These are phyloP conservation scores for Yamadazyma blattariae DNA, from an alignment of 1,139 yeast genomes.

Conservation along the genomic window DNA sequence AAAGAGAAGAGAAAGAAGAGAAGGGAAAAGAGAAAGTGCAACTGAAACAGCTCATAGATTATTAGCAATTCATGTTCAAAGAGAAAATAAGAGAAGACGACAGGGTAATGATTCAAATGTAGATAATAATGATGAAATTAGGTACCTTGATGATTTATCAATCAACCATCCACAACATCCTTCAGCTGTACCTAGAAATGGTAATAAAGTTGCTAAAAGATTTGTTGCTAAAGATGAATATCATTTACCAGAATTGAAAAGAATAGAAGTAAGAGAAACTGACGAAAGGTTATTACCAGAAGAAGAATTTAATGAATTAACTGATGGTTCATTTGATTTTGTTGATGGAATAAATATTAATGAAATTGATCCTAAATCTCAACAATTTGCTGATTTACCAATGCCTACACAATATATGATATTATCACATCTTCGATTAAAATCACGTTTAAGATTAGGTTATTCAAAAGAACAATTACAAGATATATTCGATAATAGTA, in stretches of 20 bases:
- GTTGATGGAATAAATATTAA: conserved; percentile 72
- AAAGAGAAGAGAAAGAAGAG: conserved; percentile 67
- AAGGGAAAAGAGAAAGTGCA: conserved; percentile 71
- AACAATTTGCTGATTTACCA: conserved; percentile 65
- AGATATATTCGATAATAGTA: conserved; percentile 72
- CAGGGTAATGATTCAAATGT: too few relatives aligned
- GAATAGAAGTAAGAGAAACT: conserved; percentile 32
- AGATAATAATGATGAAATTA: conserved; percentile 14
- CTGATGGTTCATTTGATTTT: conserved; percentile 60
- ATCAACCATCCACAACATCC: conserved; percentile 17
- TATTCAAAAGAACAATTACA: conserved; percentile 84
- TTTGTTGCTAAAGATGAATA: conserved; percentile 67
- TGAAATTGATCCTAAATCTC: conserved; percentile 65
- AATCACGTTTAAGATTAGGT: conserved; percentile 94
- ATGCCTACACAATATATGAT: conserved; percentile 85
- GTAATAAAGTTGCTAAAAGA: conserved; percentile 10
- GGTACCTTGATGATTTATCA: conserved; percentile 43
- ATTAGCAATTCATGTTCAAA: conserved; percentile 75
- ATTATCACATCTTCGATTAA: conserved; percentile 73
- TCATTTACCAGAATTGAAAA: conserved; percentile 67
- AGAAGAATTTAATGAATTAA: conserved; percentile 63
- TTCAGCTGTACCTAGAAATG: not conserved
- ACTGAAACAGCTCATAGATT: conserved; percentile 75
- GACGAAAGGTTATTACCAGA: conserved; percentile 78
- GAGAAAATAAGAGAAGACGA: conserved; percentile 29